Percentiles rank a stretch among this genome's conserved stretches.
Conservation (phyloP, 352 stramenopile genomes). For the Globisporangium cederbergense region DNA sequence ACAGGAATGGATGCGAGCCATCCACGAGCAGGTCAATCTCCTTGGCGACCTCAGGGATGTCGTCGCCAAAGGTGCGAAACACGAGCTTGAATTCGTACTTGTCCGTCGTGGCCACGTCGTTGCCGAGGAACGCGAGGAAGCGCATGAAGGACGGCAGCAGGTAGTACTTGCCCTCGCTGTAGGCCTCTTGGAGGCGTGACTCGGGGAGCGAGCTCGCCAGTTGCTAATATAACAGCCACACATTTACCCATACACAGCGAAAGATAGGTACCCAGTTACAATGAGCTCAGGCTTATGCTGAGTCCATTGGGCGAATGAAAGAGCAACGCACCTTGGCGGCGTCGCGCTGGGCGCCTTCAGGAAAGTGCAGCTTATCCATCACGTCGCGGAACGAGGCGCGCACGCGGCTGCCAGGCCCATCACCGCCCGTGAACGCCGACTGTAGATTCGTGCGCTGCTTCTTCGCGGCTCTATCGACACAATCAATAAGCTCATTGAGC, state of each 20-base stretch:
- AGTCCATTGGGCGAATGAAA: background rate
- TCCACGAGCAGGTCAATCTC: conserved; percentile 69
- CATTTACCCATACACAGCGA: background rate
- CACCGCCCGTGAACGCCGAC: conserved; percentile 61
- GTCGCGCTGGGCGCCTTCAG: conserved; percentile 36
- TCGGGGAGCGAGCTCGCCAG: conserved; percentile 37
- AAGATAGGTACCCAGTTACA: background rate
- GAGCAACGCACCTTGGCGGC: conserved; percentile 31
- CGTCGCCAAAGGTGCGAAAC: conserved; percentile 81
- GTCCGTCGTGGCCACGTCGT: conserved; percentile 12
- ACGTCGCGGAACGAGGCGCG: conserved; percentile 55
- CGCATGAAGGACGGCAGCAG: conserved; percentile 77
- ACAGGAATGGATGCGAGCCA: conserved; percentile 49
- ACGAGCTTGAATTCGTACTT: conserved; percentile 54
- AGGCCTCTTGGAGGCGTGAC: conserved; percentile 66
- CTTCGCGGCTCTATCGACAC: conserved; percentile 40
- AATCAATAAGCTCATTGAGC: background rate
- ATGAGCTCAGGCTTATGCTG: background rate
- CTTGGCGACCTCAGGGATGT: conserved; percentile 68
- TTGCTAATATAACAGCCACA: conserved; percentile 9
- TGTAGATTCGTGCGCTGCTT: conserved; percentile 76
- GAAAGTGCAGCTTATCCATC: conserved; percentile 78
- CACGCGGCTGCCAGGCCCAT: conserved; percentile 43
- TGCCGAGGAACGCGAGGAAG: conserved; percentile 54
- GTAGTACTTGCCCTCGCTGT: conserved; percentile 72